phyloP scores from a whole-genome alignment of 2,329 filamentous ascomycete genomes.

The Calonectria hawksworthii region DNA sequence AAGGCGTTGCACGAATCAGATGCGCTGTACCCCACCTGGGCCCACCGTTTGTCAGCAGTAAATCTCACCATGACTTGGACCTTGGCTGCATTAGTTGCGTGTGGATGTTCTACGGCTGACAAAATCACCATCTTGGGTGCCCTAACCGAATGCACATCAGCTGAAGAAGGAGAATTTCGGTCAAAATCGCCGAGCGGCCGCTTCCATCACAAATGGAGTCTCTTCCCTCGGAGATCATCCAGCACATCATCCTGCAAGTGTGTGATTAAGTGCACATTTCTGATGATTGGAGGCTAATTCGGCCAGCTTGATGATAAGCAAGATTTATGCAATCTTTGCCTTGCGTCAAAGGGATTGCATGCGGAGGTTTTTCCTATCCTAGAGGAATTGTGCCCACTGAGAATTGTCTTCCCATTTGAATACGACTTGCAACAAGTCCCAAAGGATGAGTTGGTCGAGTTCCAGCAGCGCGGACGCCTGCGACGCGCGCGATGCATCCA shows the following conservation, averaged over 20 bases:
- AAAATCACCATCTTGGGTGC: not conserved
- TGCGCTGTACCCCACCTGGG: not conserved
- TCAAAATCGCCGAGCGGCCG: not conserved
- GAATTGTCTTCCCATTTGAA: not conserved
- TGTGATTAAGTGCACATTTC: not conserved
- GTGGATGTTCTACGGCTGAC: not conserved
- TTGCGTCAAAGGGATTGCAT: not conserved
- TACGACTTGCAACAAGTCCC: not conserved
- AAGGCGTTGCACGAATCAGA: not conserved
- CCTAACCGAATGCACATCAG: not conserved
- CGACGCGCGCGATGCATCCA: not conserved
- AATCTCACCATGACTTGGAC: not conserved
- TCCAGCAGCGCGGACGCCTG: not conserved
- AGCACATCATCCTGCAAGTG: not conserved
- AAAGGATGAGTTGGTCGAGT: not conserved
- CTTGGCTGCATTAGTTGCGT: not conserved
- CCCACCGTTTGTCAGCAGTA: not conserved
- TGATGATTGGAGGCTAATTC: not conserved
- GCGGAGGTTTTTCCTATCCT: not conserved
- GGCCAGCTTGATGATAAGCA: not conserved
- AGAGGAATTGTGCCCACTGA: not conserved
- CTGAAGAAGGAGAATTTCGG: not conserved
- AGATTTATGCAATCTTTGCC: not conserved
- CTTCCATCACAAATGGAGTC: not conserved
- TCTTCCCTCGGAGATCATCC: not conserved